Base-by-base conservation (phyloP, 2,329 filamentous ascomycete species). In the Apiospora phragmitis region DNA sequence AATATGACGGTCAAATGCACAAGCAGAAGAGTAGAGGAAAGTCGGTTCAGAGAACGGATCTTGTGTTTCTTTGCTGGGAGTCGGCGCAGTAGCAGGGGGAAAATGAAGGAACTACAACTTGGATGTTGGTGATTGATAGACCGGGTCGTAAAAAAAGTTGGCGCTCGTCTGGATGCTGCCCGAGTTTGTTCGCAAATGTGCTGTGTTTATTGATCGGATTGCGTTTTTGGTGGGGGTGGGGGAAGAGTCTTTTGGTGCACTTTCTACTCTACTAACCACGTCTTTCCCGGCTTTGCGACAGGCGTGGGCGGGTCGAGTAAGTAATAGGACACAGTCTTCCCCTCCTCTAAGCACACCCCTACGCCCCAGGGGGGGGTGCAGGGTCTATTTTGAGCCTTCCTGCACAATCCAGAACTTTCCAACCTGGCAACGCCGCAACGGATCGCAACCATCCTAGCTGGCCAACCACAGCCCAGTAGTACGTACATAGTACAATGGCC, bases 381-480 rank as follows among this genome's bases (percentile, higher is more conserved):
- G 3, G 38, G 55, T 38, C 55, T 62, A 62, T 62, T 62, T 62
- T 38, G 55, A 43, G 38, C 24, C 65, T 70, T 38, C 68, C 51
- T 68, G 70, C 68, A 71, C 47, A 24, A 62, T 71, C 70, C 70
- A 71, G 70, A 71, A 71, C 65, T 71, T 71, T 71, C 70, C 67
- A 71, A 38, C 45, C 49, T 32, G 42, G 55, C 55, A 38, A 62
- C 55, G 55, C 55, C 32, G 55, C 55, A 18, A 59, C 51, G 26
- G 6, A 59, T 18, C 51, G 51, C 51, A 32, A 32, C 26, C 49
- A 55, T 5, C 24, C 49, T 55, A 14, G 49, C 49, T 55, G 18
- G 12, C 49, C 49, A 55, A 55, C 49, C 49, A 51, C 49, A 51
- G 51, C 18, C 43, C n/a, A 47, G 43, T 47, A 47, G 43, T 8